Percentiles rank a stretch among this genome's conserved stretches.
phyloP scores from a whole-genome alignment of 805 yeast species.

The Wickerhamiella cacticola region DNA sequence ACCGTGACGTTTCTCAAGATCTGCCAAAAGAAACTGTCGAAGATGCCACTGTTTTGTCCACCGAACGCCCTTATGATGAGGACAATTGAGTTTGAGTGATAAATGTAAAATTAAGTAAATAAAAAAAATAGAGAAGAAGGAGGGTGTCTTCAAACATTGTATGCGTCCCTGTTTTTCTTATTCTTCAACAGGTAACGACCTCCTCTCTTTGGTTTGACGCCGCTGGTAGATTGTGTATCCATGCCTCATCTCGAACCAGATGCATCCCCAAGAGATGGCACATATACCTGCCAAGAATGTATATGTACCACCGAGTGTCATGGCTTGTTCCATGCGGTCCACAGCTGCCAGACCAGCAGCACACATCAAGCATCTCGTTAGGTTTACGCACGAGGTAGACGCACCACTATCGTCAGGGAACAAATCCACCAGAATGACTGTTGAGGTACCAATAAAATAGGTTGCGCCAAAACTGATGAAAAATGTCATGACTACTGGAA shows the following conservation, averaged over 20 bases:
- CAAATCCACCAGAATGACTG: slow-evolving; percentile 65
- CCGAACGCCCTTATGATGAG: slow-evolving; percentile 9
- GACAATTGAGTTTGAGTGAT: slow-evolving; percentile 3
- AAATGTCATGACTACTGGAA: slow-evolving; percentile 47
- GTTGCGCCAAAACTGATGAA: slow-evolving; percentile 48
- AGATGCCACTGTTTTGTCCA: slow-evolving; percentile 2
- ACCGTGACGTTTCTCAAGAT: not conserved
- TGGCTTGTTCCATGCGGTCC: slow-evolving; percentile 41
- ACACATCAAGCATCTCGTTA: slow-evolving; percentile 58
- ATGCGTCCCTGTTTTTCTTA: not conserved
- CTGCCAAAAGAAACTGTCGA: not conserved
- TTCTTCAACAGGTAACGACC: too few species aligned
- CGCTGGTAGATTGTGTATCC: slow-evolving; percentile 4
- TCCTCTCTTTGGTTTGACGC: too few species aligned
- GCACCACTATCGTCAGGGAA: slow-evolving; percentile 61
- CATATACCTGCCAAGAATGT: slow-evolving; percentile 49
- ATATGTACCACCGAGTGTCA: slow-evolving; percentile 67
- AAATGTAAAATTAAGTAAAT: not conserved
- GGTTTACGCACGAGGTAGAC: slow-evolving; percentile 59
- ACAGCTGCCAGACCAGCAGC: slow-evolving; percentile 62
- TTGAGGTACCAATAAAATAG: slow-evolving; percentile 44
- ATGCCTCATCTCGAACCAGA: slow-evolving; percentile 11
- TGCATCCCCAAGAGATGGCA: slow-evolving; percentile 15
- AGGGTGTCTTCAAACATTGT: too few species aligned
- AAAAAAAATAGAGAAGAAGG: not conserved